Evolutionary conservation across 2,329 filamentous ascomycete species (phyloP), one percentile per base, ranked within the genome.

Genomic region (Hypoxylon sp.): DNA sequence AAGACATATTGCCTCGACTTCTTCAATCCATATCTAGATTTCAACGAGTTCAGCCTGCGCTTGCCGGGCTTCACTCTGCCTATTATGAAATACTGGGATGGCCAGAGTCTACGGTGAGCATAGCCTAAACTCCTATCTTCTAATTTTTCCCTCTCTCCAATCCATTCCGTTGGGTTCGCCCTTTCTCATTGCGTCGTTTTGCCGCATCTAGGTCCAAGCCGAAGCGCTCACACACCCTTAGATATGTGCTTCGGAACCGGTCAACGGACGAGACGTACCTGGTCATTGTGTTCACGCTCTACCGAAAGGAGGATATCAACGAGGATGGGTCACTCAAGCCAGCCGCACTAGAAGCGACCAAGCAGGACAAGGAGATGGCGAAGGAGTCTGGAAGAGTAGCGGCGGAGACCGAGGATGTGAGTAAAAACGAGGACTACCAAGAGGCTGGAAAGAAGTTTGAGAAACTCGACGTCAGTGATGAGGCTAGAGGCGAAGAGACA

Each of bases 11-110:
- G 81, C 0, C 75, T 87, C 21, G 86, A 88, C 74, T 98, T 99
- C 78, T 97, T 90, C 79, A 98, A 98, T 77, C 91, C 92, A 1
- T 97, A 97, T 79, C 79, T 99, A 47, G 93, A 97, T 78, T 97
- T 98, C 77, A 76, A 77, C 78, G 89, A 90, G 70, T 90, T 95
- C 73, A 84, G 90, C 27, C 79, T 96, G 21, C 84, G 87, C 54
- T 75, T 96, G 29, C 92, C 92, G 0, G 90, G 91, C 0, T 92
- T 94, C 71, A 87, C 87, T 9, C 79, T 94, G 19, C 88, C 88
- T 1, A 90, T 95, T 56, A 88, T 94, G 77, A 88, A 86, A 72
- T 93, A 93, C 75, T 94, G 91, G 90, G 91, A 94, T 73, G 91
- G 91, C 0, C 90, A 94, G 80, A 87, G 88, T 11, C 80, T 93